phyloP scores from a whole-genome alignment of 257 asterid species.

The Solanum chmielewskii region DNA sequence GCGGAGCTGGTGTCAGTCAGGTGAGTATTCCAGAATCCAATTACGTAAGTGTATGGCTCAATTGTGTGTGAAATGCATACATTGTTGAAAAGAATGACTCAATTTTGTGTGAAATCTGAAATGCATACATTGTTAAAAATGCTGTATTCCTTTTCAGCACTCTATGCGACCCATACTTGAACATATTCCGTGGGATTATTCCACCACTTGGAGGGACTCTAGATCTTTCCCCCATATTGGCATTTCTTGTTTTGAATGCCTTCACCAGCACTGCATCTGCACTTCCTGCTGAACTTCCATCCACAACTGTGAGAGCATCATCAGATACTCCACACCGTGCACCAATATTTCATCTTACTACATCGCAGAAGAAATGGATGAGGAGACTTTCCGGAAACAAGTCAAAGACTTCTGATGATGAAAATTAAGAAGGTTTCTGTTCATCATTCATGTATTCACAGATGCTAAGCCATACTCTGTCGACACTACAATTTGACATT shows the following conservation, averaged over 20 bases:
- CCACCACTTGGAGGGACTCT: constrained; percentile 96
- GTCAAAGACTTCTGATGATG: constrained; percentile 12
- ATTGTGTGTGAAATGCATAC: too few species aligned
- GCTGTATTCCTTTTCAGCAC: constrained; percentile 50
- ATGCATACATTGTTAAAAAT: background rate
- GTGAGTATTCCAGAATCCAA: background rate
- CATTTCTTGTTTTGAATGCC: constrained; percentile 69
- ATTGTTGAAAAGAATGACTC: constrained; percentile 1
- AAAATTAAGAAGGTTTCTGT: constrained; percentile 8
- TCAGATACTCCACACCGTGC: constrained; percentile 8
- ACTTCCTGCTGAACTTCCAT: constrained; percentile 88
- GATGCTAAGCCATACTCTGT: background rate
- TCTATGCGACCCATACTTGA: constrained; percentile 88
- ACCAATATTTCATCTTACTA: constrained; percentile 16
- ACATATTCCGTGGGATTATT: constrained; percentile 86
- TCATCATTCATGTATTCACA: background rate
- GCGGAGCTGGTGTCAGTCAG: background rate
- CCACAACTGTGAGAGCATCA: constrained; percentile 17
- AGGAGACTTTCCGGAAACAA: constrained; percentile 39
- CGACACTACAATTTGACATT: background rate
- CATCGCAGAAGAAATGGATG: constrained; percentile 63
- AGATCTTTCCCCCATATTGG: constrained; percentile 78
- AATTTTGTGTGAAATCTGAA: background rate
- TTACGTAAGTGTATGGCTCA: background rate
- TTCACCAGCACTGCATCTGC: constrained; percentile 80